Base-by-base conservation (phyloP, 148 eudicot genomes). In the Gaultheria prostrata region DNA sequence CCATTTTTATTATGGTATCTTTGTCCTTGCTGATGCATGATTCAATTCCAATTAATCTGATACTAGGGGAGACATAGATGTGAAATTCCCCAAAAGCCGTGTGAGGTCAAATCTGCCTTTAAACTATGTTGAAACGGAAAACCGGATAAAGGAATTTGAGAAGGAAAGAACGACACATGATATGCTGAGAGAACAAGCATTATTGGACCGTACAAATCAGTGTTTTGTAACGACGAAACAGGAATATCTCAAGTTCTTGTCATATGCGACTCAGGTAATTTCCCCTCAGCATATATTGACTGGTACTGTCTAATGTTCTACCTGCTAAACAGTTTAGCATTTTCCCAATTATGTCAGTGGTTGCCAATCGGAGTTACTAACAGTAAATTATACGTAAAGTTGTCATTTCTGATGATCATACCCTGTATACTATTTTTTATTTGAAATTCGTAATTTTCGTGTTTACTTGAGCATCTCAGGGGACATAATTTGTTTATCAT, bases 91-190 rank as follows among this genome's bases (percentile, higher is more conserved):
- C 8, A 89, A 83, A 84, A 82, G 81, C 87, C 86, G 90, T 49
- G 80, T 39, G 51, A 85, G 48, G 39, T 77, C 86, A 24, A 76
- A 84, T 80, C 83, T 87, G 57, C 85, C 94, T 74, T 89, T 75
- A 61, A 79, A 74, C 51, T 89, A 87, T 82, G 78, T 56, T 72
- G 93, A 88, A 56, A 86, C 75, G 63, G 96, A 93, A 90, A 90
- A 86, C 26, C 87, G 69, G 86, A 77, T 97, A n/a, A 92, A 92
- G 91, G 91, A 91, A 80, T 93, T 94, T 93, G 89, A 89, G 84
- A 89, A 79, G 88, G 93, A 89, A 67, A 90, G 90, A 83, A 35
- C 90, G 39, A 54, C 56, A 75, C 93, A 90, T 32, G 99, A 97
- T 83, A 84, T 93, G 43, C 90, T 87, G 61, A 93, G 99, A 86